These are phyloP conservation scores for Cyclotella baltica DNA, from an alignment of 108 stramenopile genomes.

Conservation along the genomic window DNA sequence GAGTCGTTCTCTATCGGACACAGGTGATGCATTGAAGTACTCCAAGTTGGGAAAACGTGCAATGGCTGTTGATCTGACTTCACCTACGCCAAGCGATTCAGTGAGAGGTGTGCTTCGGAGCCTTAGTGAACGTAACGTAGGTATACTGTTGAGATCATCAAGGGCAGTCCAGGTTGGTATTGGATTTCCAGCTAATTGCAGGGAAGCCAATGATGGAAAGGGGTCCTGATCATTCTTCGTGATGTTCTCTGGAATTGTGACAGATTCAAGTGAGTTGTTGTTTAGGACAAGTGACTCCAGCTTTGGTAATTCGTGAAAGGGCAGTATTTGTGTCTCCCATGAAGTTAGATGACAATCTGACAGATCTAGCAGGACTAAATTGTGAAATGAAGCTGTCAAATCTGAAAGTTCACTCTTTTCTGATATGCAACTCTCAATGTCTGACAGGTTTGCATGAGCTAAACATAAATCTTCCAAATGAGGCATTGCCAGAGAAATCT, in stretches of 20 bases:
- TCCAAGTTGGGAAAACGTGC: conserved; percentile 73
- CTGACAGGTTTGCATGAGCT: conserved; percentile 70
- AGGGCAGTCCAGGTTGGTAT: conserved; percentile 72
- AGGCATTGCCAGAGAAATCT: conserved; percentile 68
- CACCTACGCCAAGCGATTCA: conserved; percentile 69
- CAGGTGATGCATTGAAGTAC: conserved; percentile 76
- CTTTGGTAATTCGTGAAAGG: conserved; percentile 58
- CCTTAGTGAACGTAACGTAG: conserved; percentile 61
- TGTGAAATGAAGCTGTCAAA: conserved; percentile 51
- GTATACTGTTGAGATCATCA: conserved; percentile 59
- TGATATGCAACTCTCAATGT: conserved; percentile 41
- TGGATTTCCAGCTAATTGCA: conserved; percentile 78
- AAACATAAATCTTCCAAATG: conserved; percentile 81
- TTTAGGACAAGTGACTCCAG: conserved; percentile 81
- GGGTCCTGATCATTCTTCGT: conserved; percentile 16
- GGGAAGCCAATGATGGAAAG: conserved; percentile 57
- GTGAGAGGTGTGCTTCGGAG: conserved; percentile 80
- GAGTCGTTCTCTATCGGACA: conserved; percentile 69
- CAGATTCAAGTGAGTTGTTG: conserved; percentile 69
- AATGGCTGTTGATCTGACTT: conserved; percentile 76
- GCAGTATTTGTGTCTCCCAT: conserved; percentile 66
- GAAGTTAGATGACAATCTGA: conserved; percentile 72
- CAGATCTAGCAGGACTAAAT: conserved; percentile 71
- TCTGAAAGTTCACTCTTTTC: conserved; percentile 3
- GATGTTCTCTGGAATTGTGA: conserved; percentile 7